A percentile compares a stretch with the other conserved stretches of the same genome.
Conservation (phyloP, 768 basidiomycete species). For the Rhodosporidiobolus odoratus region DNA sequence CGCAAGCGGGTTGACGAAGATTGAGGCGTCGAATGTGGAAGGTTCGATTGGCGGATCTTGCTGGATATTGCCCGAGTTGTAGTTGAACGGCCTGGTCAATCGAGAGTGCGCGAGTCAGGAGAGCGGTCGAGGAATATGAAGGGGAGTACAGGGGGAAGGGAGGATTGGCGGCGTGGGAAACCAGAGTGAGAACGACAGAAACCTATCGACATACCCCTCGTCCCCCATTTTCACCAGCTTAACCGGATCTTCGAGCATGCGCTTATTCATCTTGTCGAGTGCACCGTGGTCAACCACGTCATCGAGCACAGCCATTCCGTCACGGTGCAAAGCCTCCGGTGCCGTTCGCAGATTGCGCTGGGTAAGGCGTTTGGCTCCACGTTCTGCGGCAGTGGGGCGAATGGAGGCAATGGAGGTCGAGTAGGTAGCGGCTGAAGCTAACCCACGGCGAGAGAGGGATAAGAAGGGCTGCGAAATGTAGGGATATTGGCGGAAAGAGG, state of each 20-base stretch:
- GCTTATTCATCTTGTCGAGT: background rate
- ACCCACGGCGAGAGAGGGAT: too few species aligned
- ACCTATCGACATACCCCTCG: background rate
- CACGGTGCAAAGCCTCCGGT: background rate
- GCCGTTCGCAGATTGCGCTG: background rate
- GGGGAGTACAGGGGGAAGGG: background rate
- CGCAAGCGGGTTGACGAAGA: slow-evolving; percentile 4
- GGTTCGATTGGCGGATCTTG: background rate
- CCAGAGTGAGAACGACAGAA: background rate
- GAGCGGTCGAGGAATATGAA: too few species aligned
- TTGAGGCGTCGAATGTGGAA: background rate
- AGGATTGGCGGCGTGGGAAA: too few species aligned
- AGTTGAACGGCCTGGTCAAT: slow-evolving; percentile 3
- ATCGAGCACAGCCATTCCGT: background rate
- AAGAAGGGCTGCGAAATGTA: too few species aligned
- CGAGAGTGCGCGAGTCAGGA: too few species aligned
- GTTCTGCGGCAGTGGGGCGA: background rate
- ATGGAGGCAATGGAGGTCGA: too few species aligned
- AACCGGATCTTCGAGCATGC: background rate
- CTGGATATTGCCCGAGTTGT: background rate
- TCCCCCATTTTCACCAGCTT: background rate
- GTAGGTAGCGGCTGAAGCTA: too few species aligned
- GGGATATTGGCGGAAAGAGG: too few species aligned
- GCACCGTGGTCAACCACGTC: background rate
- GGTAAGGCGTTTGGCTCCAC: background rate